Percentiles rank a stretch among this genome's conserved stretches.
phyloP scores from a whole-genome alignment of 129 eudicot species.

The Lactuca saligna region DNA sequence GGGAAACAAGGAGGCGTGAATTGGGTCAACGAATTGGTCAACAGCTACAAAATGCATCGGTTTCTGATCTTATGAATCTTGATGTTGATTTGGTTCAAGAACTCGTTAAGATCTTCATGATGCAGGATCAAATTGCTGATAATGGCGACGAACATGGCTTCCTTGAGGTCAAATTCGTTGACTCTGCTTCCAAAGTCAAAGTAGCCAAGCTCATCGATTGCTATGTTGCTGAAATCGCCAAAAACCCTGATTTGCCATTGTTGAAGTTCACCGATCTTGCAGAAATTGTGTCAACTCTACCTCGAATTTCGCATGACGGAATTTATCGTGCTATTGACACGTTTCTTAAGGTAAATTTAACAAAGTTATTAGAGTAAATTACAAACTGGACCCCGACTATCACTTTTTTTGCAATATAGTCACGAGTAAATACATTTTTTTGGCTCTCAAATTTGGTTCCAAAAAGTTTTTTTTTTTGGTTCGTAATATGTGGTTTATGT shows the following conservation, averaged over 20 bases:
- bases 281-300: constrained; percentile 58
- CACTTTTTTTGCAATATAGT: not conserved
- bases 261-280: constrained; percentile 64
- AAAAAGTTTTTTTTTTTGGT: too few species aligned
- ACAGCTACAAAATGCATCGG: constrained; percentile 68
- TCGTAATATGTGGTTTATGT: not conserved
- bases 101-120: constrained; percentile 63
- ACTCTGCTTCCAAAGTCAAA: constrained; percentile 59
- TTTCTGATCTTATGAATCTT: constrained; percentile 53
- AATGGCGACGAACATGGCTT: constrained; percentile 49
- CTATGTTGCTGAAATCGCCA: constrained; percentile 72
- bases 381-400: not conserved
- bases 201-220: constrained; percentile 78
- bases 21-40: constrained; percentile 47
- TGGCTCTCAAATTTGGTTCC: not conserved
- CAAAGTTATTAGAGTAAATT: not conserved
- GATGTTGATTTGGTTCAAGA: constrained; percentile 56
- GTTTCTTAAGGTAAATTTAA: constrained; percentile 65
- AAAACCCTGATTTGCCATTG: constrained; percentile 58
- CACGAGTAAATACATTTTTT: not conserved
- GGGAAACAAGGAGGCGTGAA: constrained; percentile 43
- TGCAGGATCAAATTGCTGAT: constrained; percentile 47
- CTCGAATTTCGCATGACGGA: constrained; percentile 74
- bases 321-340: constrained; percentile 87
- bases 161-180: constrained; percentile 45